Evolutionary conservation across 2,329 filamentous ascomycete genomes (phyloP), one percentile per base, ranked within the genome.

Genomic region (Ophiocordyceps australis): DNA sequence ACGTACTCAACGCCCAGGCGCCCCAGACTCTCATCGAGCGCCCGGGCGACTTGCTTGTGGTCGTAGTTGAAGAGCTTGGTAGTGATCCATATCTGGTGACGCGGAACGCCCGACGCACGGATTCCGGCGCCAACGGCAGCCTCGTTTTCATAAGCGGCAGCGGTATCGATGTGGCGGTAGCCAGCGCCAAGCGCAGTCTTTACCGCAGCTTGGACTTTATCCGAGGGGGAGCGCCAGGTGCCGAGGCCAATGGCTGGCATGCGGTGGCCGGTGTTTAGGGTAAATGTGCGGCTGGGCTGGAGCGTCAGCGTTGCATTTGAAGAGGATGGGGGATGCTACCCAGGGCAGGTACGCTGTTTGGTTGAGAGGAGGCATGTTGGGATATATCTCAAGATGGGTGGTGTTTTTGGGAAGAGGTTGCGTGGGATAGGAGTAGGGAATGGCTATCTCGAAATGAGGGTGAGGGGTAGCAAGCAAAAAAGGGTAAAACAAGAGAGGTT

Each of bases 21-120:
- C 44, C 65, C 57, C 30, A 78, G 55, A 9, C 67, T 73, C 27
- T 54, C 51, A 30, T 65, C 57, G 29, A 79, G 56, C 14, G 62
- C 74, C 42, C 74, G 65, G 20, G 59, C 52, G 16, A 74, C 74
- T 33, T 66, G 62, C 53, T 76, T 70, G 54, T 83, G 77, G 65
- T 73, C 77, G 26, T 74, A 64, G 62, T 85, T 83, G 59, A 80
- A 69, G 28, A 86, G 67, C 63, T 89, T 91, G 39, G 78, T 82
- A 27, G 80, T 86, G 30, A 79, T 49, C 62, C 68, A 80, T 45
- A 78, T 67, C 39, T 77, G 54, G 28, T 62, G 55, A 14, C 74
- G 63, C n/a, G 71, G 62, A 2, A 79, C 63, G 17, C 69, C 71
- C 3, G 66, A 65, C 25, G 64, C 64, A 35, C 57, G 59, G 45